Percentiles rank a stretch among this genome's conserved stretches.
Evolutionary conservation across 2,329 filamentous ascomycete species (phyloP).

Genomic region (Stagonosporopsis rhizophila): DNA sequence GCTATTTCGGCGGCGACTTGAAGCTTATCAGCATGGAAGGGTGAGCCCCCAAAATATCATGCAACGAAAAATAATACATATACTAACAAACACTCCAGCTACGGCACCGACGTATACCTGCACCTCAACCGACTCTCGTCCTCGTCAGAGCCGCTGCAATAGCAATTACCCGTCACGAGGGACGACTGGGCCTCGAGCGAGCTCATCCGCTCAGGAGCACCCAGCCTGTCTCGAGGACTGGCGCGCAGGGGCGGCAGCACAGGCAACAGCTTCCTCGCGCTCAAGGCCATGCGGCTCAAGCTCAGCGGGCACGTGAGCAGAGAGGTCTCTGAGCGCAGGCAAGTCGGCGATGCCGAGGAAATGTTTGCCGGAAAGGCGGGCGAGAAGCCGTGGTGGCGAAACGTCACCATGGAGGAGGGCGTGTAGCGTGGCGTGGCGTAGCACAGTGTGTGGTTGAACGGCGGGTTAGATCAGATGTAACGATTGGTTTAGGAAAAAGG

Average conservation of each 20-base stretch:
- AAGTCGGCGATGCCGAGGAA: slow-evolving; percentile 86
- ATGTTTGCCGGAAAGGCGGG: slow-evolving; percentile 62
- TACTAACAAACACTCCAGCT: slow-evolving; percentile 62
- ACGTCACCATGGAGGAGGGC: slow-evolving; percentile 59
- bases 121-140: slow-evolving; percentile 95
- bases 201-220: slow-evolving; percentile 31
- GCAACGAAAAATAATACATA: neutral
- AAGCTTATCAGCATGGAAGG: slow-evolving; percentile 99
- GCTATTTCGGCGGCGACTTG: slow-evolving; percentile 96
- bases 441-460: too few species aligned
- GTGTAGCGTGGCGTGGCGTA: slow-evolving; percentile 35
- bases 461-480: too few species aligned
- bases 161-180: slow-evolving; percentile 87
- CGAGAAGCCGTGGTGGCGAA: slow-evolving; percentile 55
- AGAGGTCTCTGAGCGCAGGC: slow-evolving; percentile 85
- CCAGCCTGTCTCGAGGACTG: slow-evolving; percentile 63
- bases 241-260: slow-evolving; percentile 44
- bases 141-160: slow-evolving; percentile 96
- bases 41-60: slow-evolving; percentile 63
- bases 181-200: slow-evolving; percentile 60
- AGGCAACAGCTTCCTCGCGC: slow-evolving; percentile 51
- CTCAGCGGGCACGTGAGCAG: slow-evolving; percentile 60
- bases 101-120: slow-evolving; percentile 97
- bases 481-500: too few species aligned
- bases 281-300: slow-evolving; percentile 69